A percentile compares a stretch with the other conserved stretches of the same genome.
Evolutionary conservation across 1,139 yeast genomes (phyloP).

Genomic region (Yamadazyma dushanensis): DNA sequence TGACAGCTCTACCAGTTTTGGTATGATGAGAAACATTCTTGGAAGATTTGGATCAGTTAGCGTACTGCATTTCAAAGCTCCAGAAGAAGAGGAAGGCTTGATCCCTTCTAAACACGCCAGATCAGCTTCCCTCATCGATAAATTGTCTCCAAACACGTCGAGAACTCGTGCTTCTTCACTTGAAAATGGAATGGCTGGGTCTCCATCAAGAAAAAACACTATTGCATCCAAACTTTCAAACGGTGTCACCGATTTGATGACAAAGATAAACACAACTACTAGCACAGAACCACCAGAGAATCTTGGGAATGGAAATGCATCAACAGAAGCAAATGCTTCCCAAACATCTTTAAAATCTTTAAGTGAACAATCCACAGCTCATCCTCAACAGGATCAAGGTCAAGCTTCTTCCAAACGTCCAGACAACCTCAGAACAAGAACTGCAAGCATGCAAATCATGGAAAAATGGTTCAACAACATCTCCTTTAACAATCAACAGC

Average conservation of each 20-base stretch:
- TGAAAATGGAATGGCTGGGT: conserved; percentile 18
- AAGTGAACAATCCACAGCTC: conserved; percentile 25
- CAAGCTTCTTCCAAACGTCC: conserved; percentile 21
- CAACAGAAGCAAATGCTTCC: no score
- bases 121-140: conserved; percentile 28
- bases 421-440: conserved; percentile 32
- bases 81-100: conserved; percentile 17
- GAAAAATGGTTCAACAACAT: conserved; percentile 47
- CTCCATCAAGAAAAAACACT: conserved; percentile 28
- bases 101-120: conserved; percentile 19
- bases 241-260: conserved; percentile 47
- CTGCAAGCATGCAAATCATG: conserved; percentile 45
- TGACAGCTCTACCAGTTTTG: conserved; percentile 16
- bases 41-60: conserved; percentile 33
- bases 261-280: conserved; percentile 30
- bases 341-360: conserved; percentile 34
- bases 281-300: conserved; percentile 16
- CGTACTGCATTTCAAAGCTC: conserved; percentile 18
- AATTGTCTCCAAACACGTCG: conserved; percentile 35
- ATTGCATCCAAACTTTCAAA: conserved; percentile 41
- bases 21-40: conserved; percentile 36
- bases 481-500: conserved; percentile 10
- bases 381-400: conserved; percentile 4
- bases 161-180: conserved; percentile 42
- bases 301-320: no score